phyloP scores from a whole-genome alignment of 2,329 filamentous ascomycete genomes.

The Pseudocercospora pini-densiflorae region DNA sequence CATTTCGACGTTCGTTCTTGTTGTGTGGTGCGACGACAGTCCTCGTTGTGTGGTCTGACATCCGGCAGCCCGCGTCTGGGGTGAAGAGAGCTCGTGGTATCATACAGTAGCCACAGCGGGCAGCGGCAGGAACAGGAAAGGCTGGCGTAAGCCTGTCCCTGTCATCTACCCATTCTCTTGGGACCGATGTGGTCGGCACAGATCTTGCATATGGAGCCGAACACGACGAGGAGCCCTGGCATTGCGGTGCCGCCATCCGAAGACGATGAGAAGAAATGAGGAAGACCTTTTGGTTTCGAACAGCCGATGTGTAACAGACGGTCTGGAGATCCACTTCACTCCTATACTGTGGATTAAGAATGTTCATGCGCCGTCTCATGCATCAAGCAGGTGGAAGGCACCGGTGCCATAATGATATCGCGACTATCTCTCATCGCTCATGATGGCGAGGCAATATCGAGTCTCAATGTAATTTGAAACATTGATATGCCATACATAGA shows the following conservation, averaged over 20 bases:
- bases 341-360: background rate
- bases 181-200: conserved; percentile 6
- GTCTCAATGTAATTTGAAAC: background rate
- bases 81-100: background rate
- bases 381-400: background rate
- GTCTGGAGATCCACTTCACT: background rate
- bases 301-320: background rate
- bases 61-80: background rate
- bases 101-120: conserved; percentile 5
- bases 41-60: conserved; percentile 4
- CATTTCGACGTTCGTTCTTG: background rate
- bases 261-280: background rate
- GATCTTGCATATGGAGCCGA: conserved; percentile 9
- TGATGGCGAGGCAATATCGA: background rate
- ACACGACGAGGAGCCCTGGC: conserved; percentile 1
- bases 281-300: background rate
- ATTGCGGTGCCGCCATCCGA: background rate
- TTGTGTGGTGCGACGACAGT: background rate
- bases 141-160: background rate
- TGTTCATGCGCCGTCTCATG: background rate
- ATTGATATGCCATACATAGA: background rate
- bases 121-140: conserved; percentile 3
- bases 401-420: background rate
- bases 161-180: conserved; percentile 5
- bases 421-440: background rate